A percentile compares a stretch with the other conserved stretches of the same genome.
Evolutionary conservation across 1,139 yeast species (phyloP).

Genomic region (Yueomyces sp.): DNA sequence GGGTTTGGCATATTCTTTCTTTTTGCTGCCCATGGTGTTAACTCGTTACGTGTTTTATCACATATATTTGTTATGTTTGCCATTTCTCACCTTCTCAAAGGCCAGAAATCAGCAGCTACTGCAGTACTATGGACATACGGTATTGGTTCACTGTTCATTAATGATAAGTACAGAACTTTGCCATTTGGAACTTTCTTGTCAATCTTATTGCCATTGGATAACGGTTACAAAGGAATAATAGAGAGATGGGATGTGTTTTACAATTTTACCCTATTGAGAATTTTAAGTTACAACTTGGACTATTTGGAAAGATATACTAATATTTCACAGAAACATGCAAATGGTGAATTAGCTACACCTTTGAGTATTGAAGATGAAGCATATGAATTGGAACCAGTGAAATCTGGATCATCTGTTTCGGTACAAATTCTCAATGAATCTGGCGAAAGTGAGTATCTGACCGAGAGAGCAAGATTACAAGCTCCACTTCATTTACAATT

Average conservation of each 20-base stretch:
- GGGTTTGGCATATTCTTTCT: conserved; percentile 59
- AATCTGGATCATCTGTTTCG: conserved; percentile 15
- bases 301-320: conserved; percentile 36
- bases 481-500: conserved; percentile 49
- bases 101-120: conserved; percentile 16
- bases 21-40: conserved; percentile 71
- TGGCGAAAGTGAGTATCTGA: conserved; percentile 16
- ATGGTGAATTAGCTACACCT: background rate
- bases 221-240: conserved; percentile 58
- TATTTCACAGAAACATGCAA: background rate
- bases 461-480: conserved; percentile 56
- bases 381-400: conserved; percentile 5
- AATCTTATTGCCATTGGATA: conserved; percentile 37
- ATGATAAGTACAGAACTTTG: conserved; percentile 50
- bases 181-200: conserved; percentile 33
- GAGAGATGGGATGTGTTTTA: conserved; percentile 92
- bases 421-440: conserved; percentile 14
- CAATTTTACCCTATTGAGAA: conserved; percentile 75
- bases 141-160: conserved; percentile 58
- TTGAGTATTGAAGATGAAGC: conserved; percentile 4
- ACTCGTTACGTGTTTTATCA: conserved; percentile 43
- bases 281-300: conserved; percentile 76
- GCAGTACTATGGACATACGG: conserved; percentile 69
- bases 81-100: conserved; percentile 34
- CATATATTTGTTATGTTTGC: conserved; percentile 46